Evolutionary conservation across 306 rosid species (phyloP), one percentile per base, ranked within the genome.

Genomic region (Dicorynia guianensis): DNA sequence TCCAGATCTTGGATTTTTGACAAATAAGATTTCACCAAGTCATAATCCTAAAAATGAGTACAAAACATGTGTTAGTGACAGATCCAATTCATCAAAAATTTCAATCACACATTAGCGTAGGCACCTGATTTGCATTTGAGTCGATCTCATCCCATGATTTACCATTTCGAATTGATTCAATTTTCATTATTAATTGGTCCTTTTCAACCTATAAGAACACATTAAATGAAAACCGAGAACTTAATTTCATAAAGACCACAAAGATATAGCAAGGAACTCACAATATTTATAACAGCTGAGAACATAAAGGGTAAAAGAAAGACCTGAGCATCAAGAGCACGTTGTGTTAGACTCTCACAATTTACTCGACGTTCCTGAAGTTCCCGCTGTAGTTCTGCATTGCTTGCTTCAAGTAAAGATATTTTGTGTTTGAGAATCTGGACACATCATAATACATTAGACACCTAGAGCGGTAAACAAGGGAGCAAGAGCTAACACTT

Each of bases 61-160:
- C 53, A 77, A 56, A 72, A 33, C 53, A 67, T 12, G 60, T 42
- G 58, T 69, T 34, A 58, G 50, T 3, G 57, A 57, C 71, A 69
- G 36, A 55, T 66, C 55, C 17, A 19, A 13, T 50, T 62, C 2
- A 19, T 56, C 44, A 68, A 33, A 60, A 64, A 65, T 12, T 9
- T 25, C 63, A 63, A 73, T 57, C 30, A 7, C 48, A 9, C 55
- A 65, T 17, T 48, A 63, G 6, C 40, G 79, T 30, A 65, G 74
- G 30, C 30, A 96, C 99, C 99, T 96, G 87, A 49, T 84, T 83
- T 54, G 80, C 80, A 74, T 63, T 78, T 52, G 89, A 92, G 60
- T 92, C 96, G n/a, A 96, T 85, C 86, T 90, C 97, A 68, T 96
- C 97, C 97, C 93, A 96, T 44, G 99, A 81, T 87, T 88, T 92